Percentiles rank a stretch among this genome's conserved stretches.
phyloP scores from a whole-genome alignment of 2,329 filamentous ascomycete species.

The Colletotrichum chrysophilum region DNA sequence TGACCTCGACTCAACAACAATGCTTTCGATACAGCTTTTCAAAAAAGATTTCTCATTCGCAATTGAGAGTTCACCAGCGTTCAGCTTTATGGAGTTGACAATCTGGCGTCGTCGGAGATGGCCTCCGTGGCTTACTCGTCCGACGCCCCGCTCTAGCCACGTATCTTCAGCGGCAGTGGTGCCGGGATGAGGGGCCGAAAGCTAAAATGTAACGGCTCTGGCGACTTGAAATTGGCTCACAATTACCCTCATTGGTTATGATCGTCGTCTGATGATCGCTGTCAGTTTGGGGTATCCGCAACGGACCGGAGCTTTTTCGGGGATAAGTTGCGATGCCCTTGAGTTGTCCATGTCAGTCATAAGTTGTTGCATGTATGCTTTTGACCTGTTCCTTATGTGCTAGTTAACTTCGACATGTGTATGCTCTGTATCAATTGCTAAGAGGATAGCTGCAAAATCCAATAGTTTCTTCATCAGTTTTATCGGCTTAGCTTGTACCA shows the following conservation, averaged over 20 bases:
- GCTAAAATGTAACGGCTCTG: neutral
- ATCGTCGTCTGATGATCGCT: neutral
- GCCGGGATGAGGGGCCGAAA: neutral
- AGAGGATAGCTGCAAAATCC: neutral
- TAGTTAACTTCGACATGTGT: too few relatives aligned
- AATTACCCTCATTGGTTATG: neutral
- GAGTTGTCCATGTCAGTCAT: neutral
- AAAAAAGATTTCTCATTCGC: too few relatives aligned
- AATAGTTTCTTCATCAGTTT: neutral
- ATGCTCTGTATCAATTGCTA: too few relatives aligned
- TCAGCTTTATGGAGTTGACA: neutral
- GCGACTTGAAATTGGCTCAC: neutral
- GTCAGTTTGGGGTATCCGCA: neutral
- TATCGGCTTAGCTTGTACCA: neutral
- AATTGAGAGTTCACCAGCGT: neutral
- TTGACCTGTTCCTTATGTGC: too few relatives aligned
- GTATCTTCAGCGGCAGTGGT: neutral
- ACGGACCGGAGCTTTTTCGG: neutral
- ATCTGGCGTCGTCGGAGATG: neutral
- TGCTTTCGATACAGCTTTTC: neutral
- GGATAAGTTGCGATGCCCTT: neutral
- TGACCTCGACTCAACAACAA: accelerated
- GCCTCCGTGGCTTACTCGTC: neutral
- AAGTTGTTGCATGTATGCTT: neutral
- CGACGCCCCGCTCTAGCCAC: neutral